Conservation (phyloP, 305 asterid species). For the Rubia occidens region DNA sequence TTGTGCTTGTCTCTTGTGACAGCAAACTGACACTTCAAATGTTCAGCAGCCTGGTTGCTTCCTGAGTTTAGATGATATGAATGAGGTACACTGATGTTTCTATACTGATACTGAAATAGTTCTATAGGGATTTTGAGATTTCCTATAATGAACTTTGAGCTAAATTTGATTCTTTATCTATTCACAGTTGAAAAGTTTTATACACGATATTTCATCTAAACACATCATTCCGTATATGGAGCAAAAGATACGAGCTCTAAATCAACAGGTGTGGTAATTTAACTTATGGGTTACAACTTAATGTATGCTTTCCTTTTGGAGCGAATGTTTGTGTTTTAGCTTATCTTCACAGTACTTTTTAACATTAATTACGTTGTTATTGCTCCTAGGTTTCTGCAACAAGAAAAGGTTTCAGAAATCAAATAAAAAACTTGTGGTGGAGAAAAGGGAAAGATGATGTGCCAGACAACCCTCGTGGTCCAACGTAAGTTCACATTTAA, state of each 20-base stretch:
- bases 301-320: neutral
- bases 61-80: constrained; percentile 70
- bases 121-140: constrained; percentile 8
- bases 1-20: constrained; percentile 29
- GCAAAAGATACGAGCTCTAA: constrained; percentile 76
- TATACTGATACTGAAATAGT: constrained; percentile 10
- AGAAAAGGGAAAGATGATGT: constrained; percentile 96
- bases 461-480: constrained; percentile 56
- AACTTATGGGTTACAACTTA: constrained; percentile 12
- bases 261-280: constrained; percentile 62
- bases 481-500: constrained; percentile 42
- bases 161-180: constrained; percentile 20
- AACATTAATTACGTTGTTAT: neutral
- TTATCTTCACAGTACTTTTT: neutral
- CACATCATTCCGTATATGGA: constrained; percentile 94
- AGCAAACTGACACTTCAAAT: constrained; percentile 44
- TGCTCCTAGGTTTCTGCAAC: constrained; percentile 74
- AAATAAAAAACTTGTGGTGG: constrained; percentile 98
- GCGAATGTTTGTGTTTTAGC: constrained; percentile 1
- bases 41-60: constrained; percentile 49
- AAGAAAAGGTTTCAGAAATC: constrained; percentile 94
- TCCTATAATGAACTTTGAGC: constrained; percentile 14
- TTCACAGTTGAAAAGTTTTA: constrained; percentile 56
- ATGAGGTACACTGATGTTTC: constrained; percentile 55
- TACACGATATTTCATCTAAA: constrained; percentile 82